phyloP scores from a whole-genome alignment of 345 rosid species.

The Abelmoschus esculentus region DNA sequence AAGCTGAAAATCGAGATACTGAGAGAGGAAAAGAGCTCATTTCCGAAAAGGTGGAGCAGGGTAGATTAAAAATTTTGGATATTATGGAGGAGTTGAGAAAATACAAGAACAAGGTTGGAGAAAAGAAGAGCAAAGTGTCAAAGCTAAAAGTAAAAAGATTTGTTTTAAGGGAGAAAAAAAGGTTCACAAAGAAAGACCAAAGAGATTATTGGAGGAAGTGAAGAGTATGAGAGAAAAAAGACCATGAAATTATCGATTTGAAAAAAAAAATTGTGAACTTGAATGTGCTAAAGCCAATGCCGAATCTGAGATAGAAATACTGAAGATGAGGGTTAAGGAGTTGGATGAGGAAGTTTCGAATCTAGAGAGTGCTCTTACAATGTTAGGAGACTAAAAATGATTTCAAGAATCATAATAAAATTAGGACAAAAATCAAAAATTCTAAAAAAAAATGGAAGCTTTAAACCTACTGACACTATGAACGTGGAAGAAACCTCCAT shows the following conservation, averaged over 20 bases:
- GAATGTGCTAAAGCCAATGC: slow-evolving; percentile 9
- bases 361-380: slow-evolving; percentile 11
- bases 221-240: not conserved
- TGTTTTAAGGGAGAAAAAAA: not conserved
- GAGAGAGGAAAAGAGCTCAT: not conserved
- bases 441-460: not conserved
- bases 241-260: not conserved
- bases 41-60: not conserved
- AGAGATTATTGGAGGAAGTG: not conserved
- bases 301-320: slow-evolving; percentile 7
- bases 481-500: not conserved
- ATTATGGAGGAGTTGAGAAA: not conserved
- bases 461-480: not conserved
- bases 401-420: not conserved
- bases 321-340: slow-evolving; percentile 11
- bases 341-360: slow-evolving; percentile 12
- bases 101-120: not conserved
- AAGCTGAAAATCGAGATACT: not conserved
- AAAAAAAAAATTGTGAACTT: slow-evolving; percentile 3
- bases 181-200: not conserved
- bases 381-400: not conserved
- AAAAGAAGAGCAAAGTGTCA: not conserved
- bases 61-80: not conserved
- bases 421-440: not conserved
- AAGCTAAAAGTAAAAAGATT: not conserved